Evolutionary conservation across 495 filamentous ascomycete genomes (phyloP), one percentile per base, ranked within the genome.

Genomic region (Penicillium macrosclerotiorum): DNA sequence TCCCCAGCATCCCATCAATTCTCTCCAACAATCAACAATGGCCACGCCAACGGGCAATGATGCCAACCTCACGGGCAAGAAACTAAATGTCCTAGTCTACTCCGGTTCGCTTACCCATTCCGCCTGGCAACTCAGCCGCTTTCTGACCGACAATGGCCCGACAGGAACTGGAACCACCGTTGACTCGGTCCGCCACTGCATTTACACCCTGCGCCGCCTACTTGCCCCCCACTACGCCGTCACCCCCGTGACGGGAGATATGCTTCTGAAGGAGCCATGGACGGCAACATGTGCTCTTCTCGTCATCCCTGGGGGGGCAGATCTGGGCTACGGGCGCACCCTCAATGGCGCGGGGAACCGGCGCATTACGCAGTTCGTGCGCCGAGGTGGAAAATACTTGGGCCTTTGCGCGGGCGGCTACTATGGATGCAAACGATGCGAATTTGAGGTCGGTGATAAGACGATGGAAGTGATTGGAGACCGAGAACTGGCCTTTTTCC

Each of bases 351-450:
- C 81, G 45, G 93, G 93, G 11, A 98, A 96, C 62, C 76, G 85
- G 27, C 77, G 74, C 42, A 96, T 98, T 61, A 70, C 73, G 13
- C 83, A 90, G 47, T 98, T 85, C 61, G 88, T 98, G 34, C 84
- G 85, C 41, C 69, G 80, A n/a, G 93, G 93, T 8, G 93, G 93
- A 4, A 67, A 72, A 2, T 98, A 92, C 60, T 74, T 97, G 16
- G 94, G 93, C 4, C 82, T 98, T 49, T 98, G 93, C 58, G 94
- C 94, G 27, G 93, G 93, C 8, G 93, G 88, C 4, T 98, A 97
- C 67, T 98, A 96, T 56, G 94, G 87, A 3, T 80, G 73, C 47
- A 68, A 76, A 38, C 71, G 73, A 40, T 95, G 91, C 56, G 94
- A 97, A 57, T 98, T 96, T 45, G 91, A 96, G 66, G 83, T 92